phyloP scores from a whole-genome alignment of 352 stramenopile genomes.

The Globisporangium apiculatum region DNA sequence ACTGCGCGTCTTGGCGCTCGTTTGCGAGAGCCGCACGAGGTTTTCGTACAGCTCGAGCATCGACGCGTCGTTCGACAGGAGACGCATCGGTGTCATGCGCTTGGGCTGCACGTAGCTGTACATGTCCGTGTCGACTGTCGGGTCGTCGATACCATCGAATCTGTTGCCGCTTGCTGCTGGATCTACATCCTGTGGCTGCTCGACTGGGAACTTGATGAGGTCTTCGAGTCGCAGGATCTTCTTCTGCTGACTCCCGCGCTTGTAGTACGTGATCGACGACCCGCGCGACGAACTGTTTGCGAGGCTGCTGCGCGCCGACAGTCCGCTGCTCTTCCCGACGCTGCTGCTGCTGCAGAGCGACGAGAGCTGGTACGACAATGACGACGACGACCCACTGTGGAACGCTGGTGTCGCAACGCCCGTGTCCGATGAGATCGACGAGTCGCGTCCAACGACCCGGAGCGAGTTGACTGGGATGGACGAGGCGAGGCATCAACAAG shows the following conservation, averaged over 20 bases:
- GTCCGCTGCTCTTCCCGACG: constrained; percentile 1
- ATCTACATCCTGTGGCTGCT: constrained; percentile 5
- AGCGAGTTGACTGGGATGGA: constrained; percentile 10
- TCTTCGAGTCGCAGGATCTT: constrained; percentile 15
- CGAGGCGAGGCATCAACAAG: neutral
- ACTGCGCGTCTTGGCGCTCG: neutral
- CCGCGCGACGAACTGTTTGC: neutral
- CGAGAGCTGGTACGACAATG: constrained; percentile 8
- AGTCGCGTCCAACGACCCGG: constrained; percentile 11
- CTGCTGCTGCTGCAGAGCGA: constrained; percentile 2
- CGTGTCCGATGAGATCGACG: constrained; percentile 16
- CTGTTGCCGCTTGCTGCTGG: no score
- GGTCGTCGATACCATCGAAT: constrained; percentile 5
- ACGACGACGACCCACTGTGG: constrained; percentile 2
- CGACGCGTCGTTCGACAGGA: constrained; percentile 8
- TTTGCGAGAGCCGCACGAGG: constrained; percentile 15
- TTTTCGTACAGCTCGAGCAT: constrained; percentile 15
- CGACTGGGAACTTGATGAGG: constrained; percentile 13
- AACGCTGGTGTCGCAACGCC: neutral
- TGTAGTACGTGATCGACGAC: constrained; percentile 17
- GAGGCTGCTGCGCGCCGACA: constrained; percentile 3
- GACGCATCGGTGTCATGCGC: constrained; percentile 6
- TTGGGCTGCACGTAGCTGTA: constrained; percentile 5
- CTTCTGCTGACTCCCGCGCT: constrained; percentile 13
- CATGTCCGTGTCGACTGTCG: constrained; percentile 3